Base-by-base conservation (phyloP, 768 basidiomycete species). In the Leccinellum rugosiceps region DNA sequence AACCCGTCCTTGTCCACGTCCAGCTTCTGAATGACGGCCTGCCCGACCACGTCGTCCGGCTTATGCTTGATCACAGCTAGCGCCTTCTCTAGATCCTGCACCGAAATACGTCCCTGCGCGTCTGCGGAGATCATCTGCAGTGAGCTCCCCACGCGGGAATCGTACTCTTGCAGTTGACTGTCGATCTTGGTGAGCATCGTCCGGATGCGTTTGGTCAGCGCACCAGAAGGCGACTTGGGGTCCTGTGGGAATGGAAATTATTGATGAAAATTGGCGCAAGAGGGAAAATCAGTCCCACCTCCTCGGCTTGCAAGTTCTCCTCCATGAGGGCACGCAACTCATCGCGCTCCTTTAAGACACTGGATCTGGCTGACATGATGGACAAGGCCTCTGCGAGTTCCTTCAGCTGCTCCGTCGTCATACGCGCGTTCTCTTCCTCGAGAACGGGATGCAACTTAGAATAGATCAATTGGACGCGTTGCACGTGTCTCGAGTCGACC, bases 171-270 rank as follows among this genome's bases (percentile, higher is more conserved):
- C 14, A 98, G 81, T 69, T 98, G 97, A 32, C 79, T 72, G 76
- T 98, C 96, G 71, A 99, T 88, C 79, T 97, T 96, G 63, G 87
- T 93, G 48, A 99, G 82, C 94, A 98, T 98, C 23, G 84, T 81
- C 53, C 93, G 89, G 72, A 99, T 95, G 50, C 94, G 92, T 77
- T 98, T 96, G 58, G 94, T 94, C 58, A 98, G 78, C n/a, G 88
- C 91, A 66, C 81, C 90, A 53, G 84, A 85, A 50, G 86, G 86
- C n/a, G 86, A 89, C 71, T 85, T 87, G 57, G 89, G 87, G 66
- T 90, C 86, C 85, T 88, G 59, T 30, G 30, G 6, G n/a, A 55
- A 17, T 46, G 38, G 9, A 31, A 44, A n/a, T 5, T 5, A 2
- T 43, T 19, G 19, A 43, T 43, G 6, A 13, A 6, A 19, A 43